phyloP scores from a whole-genome alignment of 2,329 filamentous ascomycete genomes.

The Botrytis paeoniae region DNA sequence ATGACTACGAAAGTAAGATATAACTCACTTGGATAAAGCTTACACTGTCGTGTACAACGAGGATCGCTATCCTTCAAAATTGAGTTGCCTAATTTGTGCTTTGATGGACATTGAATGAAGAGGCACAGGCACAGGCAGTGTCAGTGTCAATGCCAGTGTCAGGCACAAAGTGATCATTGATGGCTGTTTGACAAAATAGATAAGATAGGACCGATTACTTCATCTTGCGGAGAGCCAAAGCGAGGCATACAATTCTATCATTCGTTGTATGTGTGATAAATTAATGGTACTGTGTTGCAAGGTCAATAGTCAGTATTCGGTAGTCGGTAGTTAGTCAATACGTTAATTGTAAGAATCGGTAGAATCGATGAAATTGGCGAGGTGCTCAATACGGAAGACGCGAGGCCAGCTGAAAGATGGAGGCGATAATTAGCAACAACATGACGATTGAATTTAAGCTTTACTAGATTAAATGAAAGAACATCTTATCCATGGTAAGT shows the following conservation, averaged over 20 bases:
- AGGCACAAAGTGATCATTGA: conserved; percentile 2
- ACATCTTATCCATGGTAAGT: background rate
- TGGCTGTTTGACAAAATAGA: conserved; percentile 4
- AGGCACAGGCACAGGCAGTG: background rate
- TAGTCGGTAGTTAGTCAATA: background rate
- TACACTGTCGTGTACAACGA: conserved; percentile 14
- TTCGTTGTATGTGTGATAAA: background rate
- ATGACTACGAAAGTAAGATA: conserved; percentile 7
- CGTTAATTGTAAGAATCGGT: background rate
- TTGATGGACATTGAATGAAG: background rate
- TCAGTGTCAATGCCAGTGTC: background rate
- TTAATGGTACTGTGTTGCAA: background rate
- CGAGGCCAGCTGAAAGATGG: conserved; percentile 12
- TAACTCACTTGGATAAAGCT: background rate
- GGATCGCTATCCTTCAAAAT: conserved; percentile 8
- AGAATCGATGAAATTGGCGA: background rate
- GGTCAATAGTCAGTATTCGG: background rate
- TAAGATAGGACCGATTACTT: conserved; percentile 18
- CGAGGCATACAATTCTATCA: background rate
- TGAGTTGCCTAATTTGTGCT: conserved; percentile 13
- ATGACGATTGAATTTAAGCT: background rate
- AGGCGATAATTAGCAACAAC: conserved; percentile 1
- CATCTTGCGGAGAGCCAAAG: background rate
- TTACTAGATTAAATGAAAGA: background rate
- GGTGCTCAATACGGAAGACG: background rate